Evolutionary conservation across 805 yeast genomes (phyloP), one percentile per base, ranked within the genome.

Genomic region (Cephaloascus fragrans): DNA sequence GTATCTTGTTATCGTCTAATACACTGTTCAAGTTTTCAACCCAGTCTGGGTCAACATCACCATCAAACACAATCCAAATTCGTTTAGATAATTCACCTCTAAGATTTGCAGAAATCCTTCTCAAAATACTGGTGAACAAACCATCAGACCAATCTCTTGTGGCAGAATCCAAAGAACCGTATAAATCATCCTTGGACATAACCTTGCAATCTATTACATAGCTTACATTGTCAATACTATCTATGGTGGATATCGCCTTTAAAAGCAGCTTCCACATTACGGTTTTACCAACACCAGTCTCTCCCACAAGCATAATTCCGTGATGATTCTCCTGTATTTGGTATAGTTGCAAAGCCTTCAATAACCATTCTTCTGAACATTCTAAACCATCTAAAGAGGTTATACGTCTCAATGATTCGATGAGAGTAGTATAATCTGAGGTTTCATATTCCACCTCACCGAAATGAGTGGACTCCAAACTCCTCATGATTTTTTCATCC

Each of bases 101-200:
- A 14, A 72, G 46, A 44, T 79, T 79, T 3, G 68, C 71, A 3
- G 56, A 56, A 1, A 82, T 69, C 38, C 63, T 66, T 44, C 97
- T 63, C 34, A 90, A 49, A 5, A 81, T 68, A 8, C 74, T 56
- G 0, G 95, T 84, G 38, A 89, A 70, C 8, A 89, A 51, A 4
- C 97, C 97, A 58, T 90, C 97, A 1, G 72, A 73, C 97, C 97
- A 90, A 39, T 90, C 97, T 23, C 95, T 62, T 0, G 97, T 88
- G 0, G 85, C 69, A 1, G 71, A 57, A 47, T 89, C 95, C 28
- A 89, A 55, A 2, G 58, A 47, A 1, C 97, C 97, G 53, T 73
- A 85, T 2, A 90, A 57, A 0, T 67, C 61, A 3, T 69, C 75
- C 49, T 89, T 90, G 0, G 75, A 55, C 41, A 85, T 45, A 0